A percentile compares a stretch with the other conserved stretches of the same genome.
These are phyloP conservation scores for Baorangia bicolor DNA, from an alignment of 768 basidiomycete genomes.

Conservation along the genomic window DNA sequence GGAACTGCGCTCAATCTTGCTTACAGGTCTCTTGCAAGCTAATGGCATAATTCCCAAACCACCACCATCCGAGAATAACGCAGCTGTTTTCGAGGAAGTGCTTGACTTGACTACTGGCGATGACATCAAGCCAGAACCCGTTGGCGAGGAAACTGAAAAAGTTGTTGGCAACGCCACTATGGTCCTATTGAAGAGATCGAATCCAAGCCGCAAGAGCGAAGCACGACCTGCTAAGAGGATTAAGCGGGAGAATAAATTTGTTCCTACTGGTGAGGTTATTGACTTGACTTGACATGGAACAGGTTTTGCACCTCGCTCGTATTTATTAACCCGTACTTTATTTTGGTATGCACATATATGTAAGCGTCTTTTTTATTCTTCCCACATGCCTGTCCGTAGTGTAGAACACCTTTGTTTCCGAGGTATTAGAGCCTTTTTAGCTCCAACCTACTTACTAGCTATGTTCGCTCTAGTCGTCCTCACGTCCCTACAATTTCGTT, in stretches of 20 bases:
- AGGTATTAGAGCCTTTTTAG: not conserved
- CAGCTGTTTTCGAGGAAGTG: constrained; percentile 5
- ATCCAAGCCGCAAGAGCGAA: not conserved
- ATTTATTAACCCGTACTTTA: not conserved
- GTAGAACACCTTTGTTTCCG: not conserved
- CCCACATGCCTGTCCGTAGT: not conserved
- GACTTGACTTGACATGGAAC: constrained; percentile 27
- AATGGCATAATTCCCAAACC: constrained; percentile 27
- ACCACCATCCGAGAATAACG: not conserved
- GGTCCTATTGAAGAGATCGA: constrained; percentile 7
- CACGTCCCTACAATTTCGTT: not conserved
- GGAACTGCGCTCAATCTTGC: not conserved
- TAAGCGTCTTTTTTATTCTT: not conserved
- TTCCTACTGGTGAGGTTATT: constrained; percentile 26
- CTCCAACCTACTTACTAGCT: not conserved
- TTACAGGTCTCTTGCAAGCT: constrained; percentile 28
- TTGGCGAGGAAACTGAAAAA: constrained; percentile 8
- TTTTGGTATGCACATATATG: not conserved
- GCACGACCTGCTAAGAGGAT: constrained; percentile 24
- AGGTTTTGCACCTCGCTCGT: not conserved
- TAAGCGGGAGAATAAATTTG: constrained; percentile 22
- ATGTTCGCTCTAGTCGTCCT: not conserved
- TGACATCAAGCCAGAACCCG: constrained; percentile 10
- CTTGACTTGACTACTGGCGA: constrained; percentile 21
- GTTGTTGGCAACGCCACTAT: not conserved